Percentiles rank a stretch among this genome's conserved stretches.
These are phyloP conservation scores for Penicillium sp. DNA, from an alignment of 2,329 filamentous ascomycete species.

Conservation along the genomic window DNA sequence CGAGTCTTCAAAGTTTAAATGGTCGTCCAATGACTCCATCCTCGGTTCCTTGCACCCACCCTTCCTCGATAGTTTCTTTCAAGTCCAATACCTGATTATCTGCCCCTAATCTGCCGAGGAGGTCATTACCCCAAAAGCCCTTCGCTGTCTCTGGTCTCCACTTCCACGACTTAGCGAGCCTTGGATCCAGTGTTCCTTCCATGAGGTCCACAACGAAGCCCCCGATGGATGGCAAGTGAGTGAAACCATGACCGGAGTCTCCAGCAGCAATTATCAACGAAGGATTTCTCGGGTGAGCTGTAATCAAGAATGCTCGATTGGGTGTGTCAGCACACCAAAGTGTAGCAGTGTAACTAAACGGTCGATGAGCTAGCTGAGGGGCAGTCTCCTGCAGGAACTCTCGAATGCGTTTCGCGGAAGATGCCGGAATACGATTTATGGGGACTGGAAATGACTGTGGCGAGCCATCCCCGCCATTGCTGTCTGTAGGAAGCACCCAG, in stretches of 20 bases:
- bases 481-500: conserved; percentile 15
- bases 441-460: conserved; percentile 10
- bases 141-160: conserved; percentile 1
- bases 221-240: conserved; percentile 12
- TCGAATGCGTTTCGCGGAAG: conserved; percentile 7
- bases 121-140: no score
- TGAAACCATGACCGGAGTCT: conserved; percentile 12
- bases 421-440: conserved; percentile 10
- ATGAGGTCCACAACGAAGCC: conserved; percentile 12
- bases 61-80: no score
- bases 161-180: conserved; percentile 8
- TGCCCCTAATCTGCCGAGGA: no score
- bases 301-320: conserved; percentile 13
- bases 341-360: conserved; percentile 11
- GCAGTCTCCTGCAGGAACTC: conserved; percentile 3
- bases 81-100: no score
- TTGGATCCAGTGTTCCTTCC: conserved; percentile 10
- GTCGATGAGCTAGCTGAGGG: conserved; percentile 11
- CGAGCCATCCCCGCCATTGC: conserved; percentile 3
- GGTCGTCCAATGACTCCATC: no score
- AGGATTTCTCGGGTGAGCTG: conserved; percentile 4
- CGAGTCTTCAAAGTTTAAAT: no score
- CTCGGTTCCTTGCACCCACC: no score
- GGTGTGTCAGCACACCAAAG: conserved; percentile 15
- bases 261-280: conserved; percentile 6